A percentile compares a stretch with the other conserved stretches of the same genome.
Evolutionary conservation across 2,329 filamentous ascomycete species (phyloP).

Genomic region (Pyrenochaeta sp.): DNA sequence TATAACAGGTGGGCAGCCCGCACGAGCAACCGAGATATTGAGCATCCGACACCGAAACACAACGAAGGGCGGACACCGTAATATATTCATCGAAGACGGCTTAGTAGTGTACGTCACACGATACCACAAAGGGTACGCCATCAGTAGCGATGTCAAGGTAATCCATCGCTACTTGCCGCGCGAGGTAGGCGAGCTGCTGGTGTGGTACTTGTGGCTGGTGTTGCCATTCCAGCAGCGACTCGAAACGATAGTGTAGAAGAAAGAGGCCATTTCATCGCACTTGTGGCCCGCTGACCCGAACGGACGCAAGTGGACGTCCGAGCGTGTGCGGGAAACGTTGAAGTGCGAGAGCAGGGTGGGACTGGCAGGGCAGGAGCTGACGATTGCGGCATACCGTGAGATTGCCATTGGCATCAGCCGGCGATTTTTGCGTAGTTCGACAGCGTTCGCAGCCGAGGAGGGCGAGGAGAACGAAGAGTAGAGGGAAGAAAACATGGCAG

Average conservation of each 20-base stretch:
- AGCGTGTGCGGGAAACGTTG: slow-evolving; percentile 7
- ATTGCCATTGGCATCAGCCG: slow-evolving; percentile 25
- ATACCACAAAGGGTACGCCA: slow-evolving; percentile 10
- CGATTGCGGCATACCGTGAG: slow-evolving; percentile 16
- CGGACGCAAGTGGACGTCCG: slow-evolving; percentile 7
- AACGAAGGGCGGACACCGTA: slow-evolving; percentile 1
- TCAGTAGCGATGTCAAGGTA: neutral
- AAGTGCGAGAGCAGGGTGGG: slow-evolving; percentile 7
- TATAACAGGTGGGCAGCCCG: slow-evolving; percentile 19
- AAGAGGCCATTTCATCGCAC: slow-evolving; percentile 8
- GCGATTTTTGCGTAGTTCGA: slow-evolving; percentile 19
- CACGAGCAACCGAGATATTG: slow-evolving; percentile 4
- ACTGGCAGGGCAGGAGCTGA: slow-evolving; percentile 11
- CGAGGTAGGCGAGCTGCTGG: neutral
- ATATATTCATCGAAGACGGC: slow-evolving; percentile 9
- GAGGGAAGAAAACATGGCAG: slow-evolving; percentile 11
- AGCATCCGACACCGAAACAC: slow-evolving; percentile 6
- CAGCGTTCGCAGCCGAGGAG: slow-evolving; percentile 16
- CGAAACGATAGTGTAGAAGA: slow-evolving; percentile 7
- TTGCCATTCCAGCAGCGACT: slow-evolving; percentile 14
- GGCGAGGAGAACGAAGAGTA: slow-evolving; percentile 17
- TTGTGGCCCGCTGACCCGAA: slow-evolving; percentile 6
- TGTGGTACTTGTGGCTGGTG: slow-evolving; percentile 18
- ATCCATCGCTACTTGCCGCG: neutral
- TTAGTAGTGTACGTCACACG: slow-evolving; percentile 10